Percentiles rank a stretch among this genome's conserved stretches.
Conservation (phyloP, 2,329 filamentous ascomycete genomes). For the Nothophaeocryptopus gaeumannii region DNA sequence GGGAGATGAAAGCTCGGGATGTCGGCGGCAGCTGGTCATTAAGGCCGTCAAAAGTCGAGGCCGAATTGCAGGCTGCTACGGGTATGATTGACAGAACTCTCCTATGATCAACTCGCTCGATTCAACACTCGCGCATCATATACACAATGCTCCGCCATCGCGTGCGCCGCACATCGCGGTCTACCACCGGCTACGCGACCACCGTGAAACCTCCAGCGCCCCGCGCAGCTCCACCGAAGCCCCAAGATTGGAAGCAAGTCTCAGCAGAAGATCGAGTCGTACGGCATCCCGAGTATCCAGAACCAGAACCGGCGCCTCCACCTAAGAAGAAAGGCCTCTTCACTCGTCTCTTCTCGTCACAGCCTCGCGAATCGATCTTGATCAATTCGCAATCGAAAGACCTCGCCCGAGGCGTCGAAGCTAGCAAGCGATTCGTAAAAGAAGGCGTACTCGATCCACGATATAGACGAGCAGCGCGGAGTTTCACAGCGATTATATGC, state of each 20-base stretch:
- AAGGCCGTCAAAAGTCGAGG: too few relatives aligned
- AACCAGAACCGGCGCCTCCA: not conserved
- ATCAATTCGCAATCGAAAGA: constrained; percentile 9
- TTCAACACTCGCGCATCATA: too few relatives aligned
- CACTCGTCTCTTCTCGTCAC: constrained; percentile 7
- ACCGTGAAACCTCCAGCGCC: not conserved
- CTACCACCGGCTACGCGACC: constrained; percentile 1
- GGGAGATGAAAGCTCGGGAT: too few relatives aligned
- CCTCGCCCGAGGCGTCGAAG: constrained; percentile 23
- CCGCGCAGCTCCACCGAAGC: constrained; percentile 3
- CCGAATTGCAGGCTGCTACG: too few relatives aligned
- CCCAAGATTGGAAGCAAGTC: constrained; percentile 4
- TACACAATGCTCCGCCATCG: too few relatives aligned
- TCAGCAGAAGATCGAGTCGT: constrained; percentile 8
- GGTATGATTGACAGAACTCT: too few relatives aligned
- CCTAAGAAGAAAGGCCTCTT: constrained; percentile 6
- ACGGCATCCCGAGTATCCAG: constrained; percentile 3
- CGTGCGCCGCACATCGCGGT: too few relatives aligned
- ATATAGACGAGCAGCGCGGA: constrained; percentile 25
- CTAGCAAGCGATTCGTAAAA: constrained; percentile 22
- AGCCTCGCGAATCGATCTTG: not conserved
- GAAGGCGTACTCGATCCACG: constrained; percentile 28
- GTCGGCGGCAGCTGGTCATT: too few relatives aligned
- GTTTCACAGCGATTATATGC: constrained; percentile 26
- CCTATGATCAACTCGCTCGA: too few relatives aligned